phyloP scores from a whole-genome alignment of 305 asterid genomes.

The Fraxinus latifolia region DNA sequence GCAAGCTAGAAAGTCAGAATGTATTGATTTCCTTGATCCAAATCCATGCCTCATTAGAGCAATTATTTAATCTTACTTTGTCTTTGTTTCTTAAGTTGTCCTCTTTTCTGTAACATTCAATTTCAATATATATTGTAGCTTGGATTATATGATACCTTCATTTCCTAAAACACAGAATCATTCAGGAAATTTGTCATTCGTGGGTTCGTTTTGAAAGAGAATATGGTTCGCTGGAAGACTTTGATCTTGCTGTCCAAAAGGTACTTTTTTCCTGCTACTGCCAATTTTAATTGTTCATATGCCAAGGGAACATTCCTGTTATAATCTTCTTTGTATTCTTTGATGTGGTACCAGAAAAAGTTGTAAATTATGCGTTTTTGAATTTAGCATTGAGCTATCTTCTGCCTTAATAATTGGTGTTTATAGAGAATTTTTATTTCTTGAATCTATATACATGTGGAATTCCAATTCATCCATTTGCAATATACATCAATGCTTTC shows the following conservation, averaged over 20 bases:
- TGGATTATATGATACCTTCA: constrained; percentile 66
- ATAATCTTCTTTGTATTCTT: background rate
- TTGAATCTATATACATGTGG: background rate
- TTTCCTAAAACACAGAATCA: constrained; percentile 67
- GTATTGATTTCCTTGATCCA: background rate
- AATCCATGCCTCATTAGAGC: constrained; percentile 15
- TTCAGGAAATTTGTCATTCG: constrained; percentile 90
- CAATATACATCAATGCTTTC: background rate
- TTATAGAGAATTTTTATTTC: background rate
- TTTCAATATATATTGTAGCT: constrained; percentile 27
- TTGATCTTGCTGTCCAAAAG: constrained; percentile 78
- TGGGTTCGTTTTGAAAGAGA: constrained; percentile 98
- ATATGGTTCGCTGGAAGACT: constrained; percentile 71
- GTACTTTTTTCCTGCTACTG: constrained; percentile 34
- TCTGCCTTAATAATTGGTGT: background rate
- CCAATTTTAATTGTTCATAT: constrained; percentile 12
- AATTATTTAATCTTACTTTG: background rate
- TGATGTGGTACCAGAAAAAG: background rate
- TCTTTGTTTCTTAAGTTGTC: constrained; percentile 4
- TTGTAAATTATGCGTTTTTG: background rate
- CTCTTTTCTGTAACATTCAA: constrained; percentile 18
- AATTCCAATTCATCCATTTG: background rate
- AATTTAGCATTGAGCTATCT: constrained; percentile 11
- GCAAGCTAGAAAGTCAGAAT: background rate
- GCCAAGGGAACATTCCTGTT: constrained; percentile 12